These are phyloP conservation scores for Eragrostis tef DNA, from an alignment of 202 grass and related monocot species.

Conservation along the genomic window DNA sequence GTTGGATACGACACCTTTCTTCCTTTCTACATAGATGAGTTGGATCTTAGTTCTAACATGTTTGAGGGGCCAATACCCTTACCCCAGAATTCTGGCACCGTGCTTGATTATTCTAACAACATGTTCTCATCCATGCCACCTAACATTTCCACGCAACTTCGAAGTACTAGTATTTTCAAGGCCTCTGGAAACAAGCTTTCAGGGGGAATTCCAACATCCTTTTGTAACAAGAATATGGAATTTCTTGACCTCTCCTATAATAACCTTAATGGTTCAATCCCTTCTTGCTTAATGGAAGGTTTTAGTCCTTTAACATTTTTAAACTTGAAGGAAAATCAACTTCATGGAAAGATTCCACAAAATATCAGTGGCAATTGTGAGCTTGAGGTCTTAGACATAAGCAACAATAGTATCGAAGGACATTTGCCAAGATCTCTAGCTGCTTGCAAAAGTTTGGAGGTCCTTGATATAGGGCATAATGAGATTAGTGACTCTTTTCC, in stretches of 20 bases:
- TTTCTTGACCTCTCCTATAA: neutral
- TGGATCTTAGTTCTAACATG: conserved; percentile 58
- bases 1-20: conserved; percentile 20
- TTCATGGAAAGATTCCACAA: conserved; percentile 46
- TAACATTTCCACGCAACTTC: neutral
- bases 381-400: conserved; percentile 29
- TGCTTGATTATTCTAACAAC: neutral
- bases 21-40: neutral
- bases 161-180: neutral
- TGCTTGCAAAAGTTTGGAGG: conserved; percentile 17
- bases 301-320: neutral
- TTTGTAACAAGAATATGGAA: neutral
- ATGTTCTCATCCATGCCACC: neutral
- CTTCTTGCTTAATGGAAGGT: neutral
- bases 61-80: conserved; percentile 50
- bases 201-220: neutral
- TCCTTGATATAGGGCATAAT: conserved; percentile 61
- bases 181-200: neutral
- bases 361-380: conserved; percentile 25
- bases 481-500: conserved; percentile 48
- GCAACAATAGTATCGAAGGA: conserved; percentile 44
- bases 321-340: conserved; percentile 43
- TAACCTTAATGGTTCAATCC: neutral
- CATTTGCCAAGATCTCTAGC: conserved; percentile 42
- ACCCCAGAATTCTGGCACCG: neutral